phyloP scores from a whole-genome alignment of 148 eudicot genomes.

The Chenopodium suecicum region DNA sequence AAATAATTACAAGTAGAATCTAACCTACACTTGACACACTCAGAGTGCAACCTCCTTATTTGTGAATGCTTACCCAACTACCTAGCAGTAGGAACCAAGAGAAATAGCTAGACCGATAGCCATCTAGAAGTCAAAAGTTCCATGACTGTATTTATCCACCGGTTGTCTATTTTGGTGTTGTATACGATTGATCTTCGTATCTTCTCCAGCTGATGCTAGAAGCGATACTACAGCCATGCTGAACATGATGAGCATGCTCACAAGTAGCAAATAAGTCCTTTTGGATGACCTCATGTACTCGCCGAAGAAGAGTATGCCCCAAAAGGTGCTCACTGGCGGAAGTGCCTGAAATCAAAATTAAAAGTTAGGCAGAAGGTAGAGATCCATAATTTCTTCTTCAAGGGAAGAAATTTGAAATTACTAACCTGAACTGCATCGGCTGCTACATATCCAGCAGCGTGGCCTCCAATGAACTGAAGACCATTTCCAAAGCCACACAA shows the following conservation, averaged over 20 bases:
- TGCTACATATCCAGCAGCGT: constrained; percentile 91
- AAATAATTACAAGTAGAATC: not conserved
- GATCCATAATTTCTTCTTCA: not conserved
- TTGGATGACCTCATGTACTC: constrained; percentile 37
- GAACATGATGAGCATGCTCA: constrained; percentile 33
- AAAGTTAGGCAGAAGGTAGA: not conserved
- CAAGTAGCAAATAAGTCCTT: constrained; percentile 29
- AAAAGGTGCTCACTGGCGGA: constrained; percentile 36
- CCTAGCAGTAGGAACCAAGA: not conserved
- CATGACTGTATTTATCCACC: not conserved
- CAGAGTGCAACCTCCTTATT: not conserved
- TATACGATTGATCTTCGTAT: not conserved
- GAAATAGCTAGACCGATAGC: not conserved
- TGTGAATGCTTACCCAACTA: not conserved
- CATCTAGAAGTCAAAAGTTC: constrained; percentile 14
- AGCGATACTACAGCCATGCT: constrained; percentile 31
- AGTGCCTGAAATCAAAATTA: constrained; percentile 21
- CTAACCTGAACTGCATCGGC: constrained; percentile 96
- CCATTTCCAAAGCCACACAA: constrained; percentile 88
- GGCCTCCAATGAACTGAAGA: constrained; percentile 91
- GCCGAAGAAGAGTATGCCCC: constrained; percentile 37
- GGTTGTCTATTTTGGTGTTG: constrained; percentile 24
- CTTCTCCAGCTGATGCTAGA: constrained; percentile 24
- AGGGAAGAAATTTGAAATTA: not conserved
- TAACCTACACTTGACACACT: not conserved